These are phyloP conservation scores for Coix lacrymajobi DNA, from an alignment of 176 grass and related monocot species.

Conservation along the genomic window DNA sequence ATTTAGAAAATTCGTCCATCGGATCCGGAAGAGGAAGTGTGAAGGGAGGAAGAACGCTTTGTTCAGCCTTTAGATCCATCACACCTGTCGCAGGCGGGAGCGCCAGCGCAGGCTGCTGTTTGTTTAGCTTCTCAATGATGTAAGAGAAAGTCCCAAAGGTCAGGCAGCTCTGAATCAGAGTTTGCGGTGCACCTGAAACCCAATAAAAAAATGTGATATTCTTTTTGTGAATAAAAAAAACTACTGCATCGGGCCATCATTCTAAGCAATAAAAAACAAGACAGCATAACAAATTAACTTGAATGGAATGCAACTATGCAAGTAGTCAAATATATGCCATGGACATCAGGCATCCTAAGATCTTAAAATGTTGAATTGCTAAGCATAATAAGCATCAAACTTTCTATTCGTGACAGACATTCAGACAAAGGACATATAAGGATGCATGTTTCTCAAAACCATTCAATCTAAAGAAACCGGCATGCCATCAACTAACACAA, in stretches of 20 bases:
- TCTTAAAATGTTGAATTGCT: neutral
- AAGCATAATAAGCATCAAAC: neutral
- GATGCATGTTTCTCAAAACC: neutral
- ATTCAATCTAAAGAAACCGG: constrained; percentile 8
- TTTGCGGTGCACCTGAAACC: constrained; percentile 59
- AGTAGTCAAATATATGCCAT: neutral
- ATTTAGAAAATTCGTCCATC: constrained; percentile 40
- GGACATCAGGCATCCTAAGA: neutral
- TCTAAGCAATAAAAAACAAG: constrained; percentile 7
- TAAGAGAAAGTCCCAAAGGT: constrained; percentile 79
- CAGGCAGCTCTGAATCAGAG: constrained; percentile 72
- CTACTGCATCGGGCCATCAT: neutral
- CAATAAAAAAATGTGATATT: neutral
- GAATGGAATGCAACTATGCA: neutral
- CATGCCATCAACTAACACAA: constrained; percentile 10
- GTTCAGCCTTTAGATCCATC: neutral
- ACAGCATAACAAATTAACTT: neutral
- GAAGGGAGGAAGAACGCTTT: constrained; percentile 57
- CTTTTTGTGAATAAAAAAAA: neutral
- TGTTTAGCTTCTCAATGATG: constrained; percentile 73
- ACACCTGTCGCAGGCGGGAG: neutral
- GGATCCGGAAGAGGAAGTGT: constrained; percentile 40
- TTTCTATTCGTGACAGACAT: neutral
- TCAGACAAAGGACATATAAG: neutral
- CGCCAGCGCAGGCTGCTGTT: constrained; percentile 57